Base-by-base conservation (phyloP, 805 yeast species). In the Suhomyces canberraensis region DNA sequence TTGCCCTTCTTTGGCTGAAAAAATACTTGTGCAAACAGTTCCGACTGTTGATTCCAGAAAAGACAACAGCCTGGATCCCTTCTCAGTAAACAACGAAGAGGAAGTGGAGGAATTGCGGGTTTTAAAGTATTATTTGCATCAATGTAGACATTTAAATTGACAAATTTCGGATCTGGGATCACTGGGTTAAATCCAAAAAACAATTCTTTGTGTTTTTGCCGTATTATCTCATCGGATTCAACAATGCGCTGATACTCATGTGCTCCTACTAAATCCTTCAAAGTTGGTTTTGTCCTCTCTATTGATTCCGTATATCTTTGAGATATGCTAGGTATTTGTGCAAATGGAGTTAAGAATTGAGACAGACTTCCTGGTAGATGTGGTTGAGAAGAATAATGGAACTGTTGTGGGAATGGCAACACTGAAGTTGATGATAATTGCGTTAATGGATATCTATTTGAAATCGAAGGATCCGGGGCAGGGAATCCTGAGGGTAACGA, bases 11-110 rank as follows among this genome's bases (percentile, higher is more conserved):
- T 14, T 25, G 39, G 35, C 11, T 35, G 34, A 15, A 29, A 29
- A 28, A 36, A 29, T 2, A 33, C 33, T 9, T 29, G 29, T 17
- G 30, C 8, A 36, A 28, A 18, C 25, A 18, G 19, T 15, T 27
- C 30, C 17, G 44, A 39, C n/a, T 35, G 29, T 22, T 38, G 35
- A 5, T 37, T 34, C 50, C 55, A 51, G 28, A 45, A 46, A 5
- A 45, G 25, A 16, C 35, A 29, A 8, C 44, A 36, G 4, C 54
- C 53, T 3, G 49, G 47, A 16, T 54, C 56, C 32, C 47, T 48
- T 32, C 50, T 46, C 31, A 51, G 46, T 31, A 49, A 30, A 18
- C 37, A 45, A 11, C 45, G 29, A 11, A 48, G 27, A 5, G 42
- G 46, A 2, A 47, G 29, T 8, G 45, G 46, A n/a, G 36, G 36